Evolutionary conservation across 2,329 filamentous ascomycete species (phyloP).

Genomic region (Aspergillus aculeatus): DNA sequence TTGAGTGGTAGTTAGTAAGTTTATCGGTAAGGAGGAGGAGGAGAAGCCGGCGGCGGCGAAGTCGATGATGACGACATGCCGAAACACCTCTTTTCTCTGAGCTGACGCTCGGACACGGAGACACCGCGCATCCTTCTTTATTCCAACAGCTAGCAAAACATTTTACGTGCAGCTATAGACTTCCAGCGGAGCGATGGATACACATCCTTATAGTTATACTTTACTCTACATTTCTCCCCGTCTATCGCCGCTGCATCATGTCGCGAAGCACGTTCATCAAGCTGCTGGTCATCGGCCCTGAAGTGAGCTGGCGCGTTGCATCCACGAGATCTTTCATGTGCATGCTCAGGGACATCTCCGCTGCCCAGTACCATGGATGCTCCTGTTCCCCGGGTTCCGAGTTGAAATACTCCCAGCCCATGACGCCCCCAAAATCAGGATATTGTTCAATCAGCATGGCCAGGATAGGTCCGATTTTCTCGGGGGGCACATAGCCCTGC

Average conservation of each 20-base stretch:
- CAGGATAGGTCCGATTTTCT: conserved; percentile 58
- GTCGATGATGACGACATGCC: conserved; percentile 3
- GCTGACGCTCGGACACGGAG: too few species aligned
- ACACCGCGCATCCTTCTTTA: too few species aligned
- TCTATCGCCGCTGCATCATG: conserved; percentile 28
- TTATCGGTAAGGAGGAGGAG: not conserved
- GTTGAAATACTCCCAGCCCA: conserved; percentile 97
- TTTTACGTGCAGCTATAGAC: too few species aligned
- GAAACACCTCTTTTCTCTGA: not conserved
- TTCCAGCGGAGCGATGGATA: too few species aligned
- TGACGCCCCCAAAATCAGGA: conserved; percentile 76
- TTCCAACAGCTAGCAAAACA: too few species aligned
- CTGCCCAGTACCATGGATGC: conserved; percentile 76
- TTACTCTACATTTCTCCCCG: not conserved
- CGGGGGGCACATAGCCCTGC: conserved; percentile 61
- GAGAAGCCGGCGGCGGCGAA: not conserved
- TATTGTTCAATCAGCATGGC: conserved; percentile 59
- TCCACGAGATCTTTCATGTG: conserved; percentile 42
- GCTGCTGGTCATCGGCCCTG: conserved; percentile 30
- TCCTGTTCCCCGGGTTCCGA: conserved; percentile 62
- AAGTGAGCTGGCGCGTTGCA: conserved; percentile 31
- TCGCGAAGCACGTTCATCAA: conserved; percentile 32
- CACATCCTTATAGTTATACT: too few species aligned
- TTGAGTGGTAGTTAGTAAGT: too few species aligned
- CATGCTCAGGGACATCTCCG: conserved; percentile 58